A percentile compares a stretch with the other conserved stretches of the same genome.
These are phyloP conservation scores for Diutina catenulata DNA, from an alignment of 1,139 yeast genomes.

Conservation along the genomic window DNA sequence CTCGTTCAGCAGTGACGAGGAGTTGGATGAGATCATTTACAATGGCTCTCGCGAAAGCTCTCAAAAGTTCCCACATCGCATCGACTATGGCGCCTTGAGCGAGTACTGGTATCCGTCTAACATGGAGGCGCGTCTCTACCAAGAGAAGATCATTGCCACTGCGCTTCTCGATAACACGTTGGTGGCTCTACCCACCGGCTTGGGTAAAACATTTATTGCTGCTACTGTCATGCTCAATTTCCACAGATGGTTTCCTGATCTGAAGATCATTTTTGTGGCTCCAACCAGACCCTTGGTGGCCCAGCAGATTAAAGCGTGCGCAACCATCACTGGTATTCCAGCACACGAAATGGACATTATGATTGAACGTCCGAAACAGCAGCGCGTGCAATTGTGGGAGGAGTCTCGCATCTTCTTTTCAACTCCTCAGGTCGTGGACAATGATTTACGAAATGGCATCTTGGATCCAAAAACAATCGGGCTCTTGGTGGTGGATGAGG, in stretches of 20 bases:
- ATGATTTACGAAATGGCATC: conserved; percentile 67
- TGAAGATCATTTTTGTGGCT: conserved; percentile 87
- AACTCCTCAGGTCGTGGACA: conserved; percentile 94
- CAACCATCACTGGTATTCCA: conserved; percentile 79
- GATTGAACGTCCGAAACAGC: conserved; percentile 55
- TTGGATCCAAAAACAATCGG: conserved; percentile 66
- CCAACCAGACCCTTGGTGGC: conserved; percentile 97
- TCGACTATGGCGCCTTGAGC: conserved; percentile 27
- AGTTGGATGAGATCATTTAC: background rate
- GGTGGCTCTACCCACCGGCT: conserved; percentile 93
- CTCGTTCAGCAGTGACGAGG: conserved; percentile 3
- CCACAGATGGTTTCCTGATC: conserved; percentile 67
- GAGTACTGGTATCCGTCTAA: conserved; percentile 79
- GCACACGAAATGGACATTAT: conserved; percentile 67
- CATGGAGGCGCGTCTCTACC: conserved; percentile 76
- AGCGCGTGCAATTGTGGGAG: conserved; percentile 67
- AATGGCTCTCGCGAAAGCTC: background rate
- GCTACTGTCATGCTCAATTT: conserved; percentile 88
- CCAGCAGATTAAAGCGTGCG: conserved; percentile 91
- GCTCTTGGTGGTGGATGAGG: conserved; percentile 85
- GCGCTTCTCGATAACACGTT: conserved; percentile 66
- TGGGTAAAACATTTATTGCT: conserved; percentile 95
- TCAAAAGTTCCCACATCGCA: conserved; percentile 23
- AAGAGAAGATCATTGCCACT: conserved; percentile 61
- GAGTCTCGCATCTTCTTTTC: conserved; percentile 75